Evolutionary conservation across 257 asterid genomes (phyloP).

Genomic region (Nemophila menziesii): DNA sequence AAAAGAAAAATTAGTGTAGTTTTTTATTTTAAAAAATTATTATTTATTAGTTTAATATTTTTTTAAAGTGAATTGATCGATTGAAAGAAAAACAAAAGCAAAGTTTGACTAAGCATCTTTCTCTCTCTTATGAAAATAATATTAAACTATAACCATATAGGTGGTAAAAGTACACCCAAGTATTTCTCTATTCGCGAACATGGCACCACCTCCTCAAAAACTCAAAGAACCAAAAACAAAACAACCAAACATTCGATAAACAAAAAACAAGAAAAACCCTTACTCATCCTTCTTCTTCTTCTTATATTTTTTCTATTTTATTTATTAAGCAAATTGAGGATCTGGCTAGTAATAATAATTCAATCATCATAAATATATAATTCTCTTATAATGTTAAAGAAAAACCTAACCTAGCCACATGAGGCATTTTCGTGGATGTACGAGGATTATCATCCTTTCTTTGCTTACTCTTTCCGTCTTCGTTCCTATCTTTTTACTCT

Average conservation of each 20-base stretch:
- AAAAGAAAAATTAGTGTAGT: too few relatives aligned
- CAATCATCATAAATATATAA: background rate
- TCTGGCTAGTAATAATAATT: too few relatives aligned
- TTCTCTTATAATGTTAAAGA: background rate
- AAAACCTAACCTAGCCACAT: constrained; percentile 16
- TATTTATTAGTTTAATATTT: too few relatives aligned
- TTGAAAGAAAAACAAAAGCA: too few relatives aligned
- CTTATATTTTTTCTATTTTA: background rate
- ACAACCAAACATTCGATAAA: too few relatives aligned
- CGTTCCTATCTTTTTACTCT: constrained; percentile 50
- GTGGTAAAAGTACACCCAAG: background rate
- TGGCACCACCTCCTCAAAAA: constrained; percentile 21
- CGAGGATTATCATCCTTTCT: constrained; percentile 87
- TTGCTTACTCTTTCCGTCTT: constrained; percentile 52
- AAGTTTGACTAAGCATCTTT: too few relatives aligned
- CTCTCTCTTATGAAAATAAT: background rate
- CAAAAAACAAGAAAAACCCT: background rate
- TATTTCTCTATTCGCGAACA: constrained; percentile 12
- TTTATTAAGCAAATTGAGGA: constrained; percentile 3
- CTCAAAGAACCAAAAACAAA: too few relatives aligned
- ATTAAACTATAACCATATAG: too few relatives aligned
- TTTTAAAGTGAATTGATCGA: too few relatives aligned
- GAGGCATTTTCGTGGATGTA: constrained; percentile 49
- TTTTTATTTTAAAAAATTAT: too few relatives aligned
- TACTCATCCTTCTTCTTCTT: constrained; percentile 1